Base-by-base conservation (phyloP, 2,329 filamentous ascomycete genomes). In the Epichloe hybrida region DNA sequence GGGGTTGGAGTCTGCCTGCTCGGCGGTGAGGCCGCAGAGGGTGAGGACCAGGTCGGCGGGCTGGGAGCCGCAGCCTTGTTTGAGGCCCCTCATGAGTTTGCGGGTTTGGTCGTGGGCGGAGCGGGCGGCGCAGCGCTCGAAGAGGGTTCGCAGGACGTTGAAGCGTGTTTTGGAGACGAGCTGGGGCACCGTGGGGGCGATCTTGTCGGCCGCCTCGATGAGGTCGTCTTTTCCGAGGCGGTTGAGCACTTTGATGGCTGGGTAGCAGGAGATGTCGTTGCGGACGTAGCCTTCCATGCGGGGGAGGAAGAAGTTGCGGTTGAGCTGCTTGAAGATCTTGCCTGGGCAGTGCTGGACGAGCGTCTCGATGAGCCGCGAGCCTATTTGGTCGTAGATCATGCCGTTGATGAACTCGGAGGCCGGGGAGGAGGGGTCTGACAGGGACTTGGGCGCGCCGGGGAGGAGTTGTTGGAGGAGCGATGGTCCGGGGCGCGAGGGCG, bases 201-300 rank as follows among this genome's bases (percentile, higher is more conserved):
- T 85, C 59, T 82, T 75, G 46, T 81, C 73, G 51, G 89, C 78
- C 0, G 86, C 87, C 50, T 80, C 79, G 41, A 83, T 74, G 8
- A 98, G 74, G 61, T 96, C 88, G 53, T 95, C 88, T 62, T 88
- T 90, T 65, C 87, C 84, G 11, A 97, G 73, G 50, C 93, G 80
- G 63, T 88, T 86, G 42, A 98, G 72, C 3, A 94, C 82, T 52
- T 82, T 80, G 57, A 90, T 86, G 20, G 88, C 88, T 0, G 94
- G 86, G 61, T 95, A 97, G 23, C 82, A 85, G 5, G 93, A 89
- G 46, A 90, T 86, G 59, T 95, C 90, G 63, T 97, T 97, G 52
- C 89, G 84, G 5, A 91, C 80, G 53, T 95, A 77, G 39, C 81
- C 86, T 21, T 83, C 81, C 59, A 97, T 85, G 27, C 88, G 80